Conservation (phyloP, 106 monocot species). For the Phalaenopsis aphrodite region DNA sequence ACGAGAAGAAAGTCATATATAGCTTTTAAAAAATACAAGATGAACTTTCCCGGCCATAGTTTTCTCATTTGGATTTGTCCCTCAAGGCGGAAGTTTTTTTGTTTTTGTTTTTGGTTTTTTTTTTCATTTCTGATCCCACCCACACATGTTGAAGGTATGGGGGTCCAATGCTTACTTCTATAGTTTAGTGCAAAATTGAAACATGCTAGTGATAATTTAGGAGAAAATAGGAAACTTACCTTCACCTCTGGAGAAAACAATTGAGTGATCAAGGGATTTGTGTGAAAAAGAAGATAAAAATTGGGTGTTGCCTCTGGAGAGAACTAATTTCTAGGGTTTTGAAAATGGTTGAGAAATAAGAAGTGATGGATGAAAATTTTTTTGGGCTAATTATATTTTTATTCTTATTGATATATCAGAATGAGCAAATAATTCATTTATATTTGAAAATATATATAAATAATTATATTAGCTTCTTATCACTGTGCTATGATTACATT, state of each 20-base stretch:
- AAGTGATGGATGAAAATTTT: no score
- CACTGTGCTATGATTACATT: no score
- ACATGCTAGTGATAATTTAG: background rate
- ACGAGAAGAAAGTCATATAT: background rate
- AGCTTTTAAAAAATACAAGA: background rate
- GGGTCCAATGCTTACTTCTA: background rate
- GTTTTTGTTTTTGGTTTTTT: background rate
- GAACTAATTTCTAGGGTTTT: slow-evolving; percentile 2
- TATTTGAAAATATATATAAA: no score
- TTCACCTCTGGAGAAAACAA: no score
- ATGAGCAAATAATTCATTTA: no score
- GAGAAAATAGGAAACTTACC: background rate
- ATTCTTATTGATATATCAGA: no score
- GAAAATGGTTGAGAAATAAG: no score
- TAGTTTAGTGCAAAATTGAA: background rate
- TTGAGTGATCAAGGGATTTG: no score
- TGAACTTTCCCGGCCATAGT: background rate
- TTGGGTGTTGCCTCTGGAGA: background rate
- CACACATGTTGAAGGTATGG: background rate
- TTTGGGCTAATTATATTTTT: no score
- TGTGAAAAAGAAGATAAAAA: background rate
- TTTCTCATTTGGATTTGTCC: background rate
- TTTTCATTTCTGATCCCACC: background rate
- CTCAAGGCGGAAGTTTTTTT: background rate
- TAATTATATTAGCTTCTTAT: no score